Conservation (phyloP, 805 yeast species). For the Cyberlindnera lachancei region DNA sequence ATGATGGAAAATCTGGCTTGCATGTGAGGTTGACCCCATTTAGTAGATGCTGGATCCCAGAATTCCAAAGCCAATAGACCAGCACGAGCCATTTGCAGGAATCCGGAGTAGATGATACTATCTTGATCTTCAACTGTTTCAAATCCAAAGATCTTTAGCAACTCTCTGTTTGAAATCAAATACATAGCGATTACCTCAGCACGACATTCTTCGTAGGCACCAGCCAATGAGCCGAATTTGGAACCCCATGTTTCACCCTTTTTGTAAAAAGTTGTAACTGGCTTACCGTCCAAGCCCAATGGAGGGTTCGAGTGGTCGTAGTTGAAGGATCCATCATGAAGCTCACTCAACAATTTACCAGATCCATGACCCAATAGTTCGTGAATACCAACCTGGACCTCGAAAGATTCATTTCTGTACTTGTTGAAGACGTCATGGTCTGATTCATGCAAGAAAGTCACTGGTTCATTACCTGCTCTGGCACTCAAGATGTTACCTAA, state of each 20-base stretch:
- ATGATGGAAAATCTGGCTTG: constrained; percentile 85
- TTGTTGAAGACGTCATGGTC: constrained; percentile 55
- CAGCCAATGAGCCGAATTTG: constrained; percentile 72
- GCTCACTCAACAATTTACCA: constrained; percentile 66
- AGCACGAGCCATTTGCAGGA: constrained; percentile 80
- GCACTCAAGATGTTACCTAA: constrained; percentile 81
- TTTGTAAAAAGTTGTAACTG: constrained; percentile 62
- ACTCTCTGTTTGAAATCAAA: constrained; percentile 58
- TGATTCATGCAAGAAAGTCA: constrained; percentile 52
- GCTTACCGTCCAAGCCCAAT: constrained; percentile 48
- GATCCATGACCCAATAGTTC: constrained; percentile 89
- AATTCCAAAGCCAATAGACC: constrained; percentile 77
- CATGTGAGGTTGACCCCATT: constrained; percentile 96
- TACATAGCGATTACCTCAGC: constrained; percentile 88
- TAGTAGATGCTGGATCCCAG: constrained; percentile 75
- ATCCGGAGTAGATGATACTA: constrained; percentile 58
- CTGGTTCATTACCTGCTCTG: constrained; percentile 57
- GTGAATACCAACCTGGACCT: constrained; percentile 90
- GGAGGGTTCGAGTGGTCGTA: constrained; percentile 64
- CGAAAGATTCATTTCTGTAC: constrained; percentile 77
- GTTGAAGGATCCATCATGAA: constrained; percentile 57
- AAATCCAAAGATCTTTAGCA: constrained; percentile 70
- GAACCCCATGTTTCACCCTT: constrained; percentile 90
- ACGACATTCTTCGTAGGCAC: constrained; percentile 88
- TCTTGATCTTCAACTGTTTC: constrained; percentile 48